Evolutionary conservation across 1,139 yeast species (phyloP), one percentile per base, ranked within the genome.

Genomic region (Diutina ranongensis): DNA sequence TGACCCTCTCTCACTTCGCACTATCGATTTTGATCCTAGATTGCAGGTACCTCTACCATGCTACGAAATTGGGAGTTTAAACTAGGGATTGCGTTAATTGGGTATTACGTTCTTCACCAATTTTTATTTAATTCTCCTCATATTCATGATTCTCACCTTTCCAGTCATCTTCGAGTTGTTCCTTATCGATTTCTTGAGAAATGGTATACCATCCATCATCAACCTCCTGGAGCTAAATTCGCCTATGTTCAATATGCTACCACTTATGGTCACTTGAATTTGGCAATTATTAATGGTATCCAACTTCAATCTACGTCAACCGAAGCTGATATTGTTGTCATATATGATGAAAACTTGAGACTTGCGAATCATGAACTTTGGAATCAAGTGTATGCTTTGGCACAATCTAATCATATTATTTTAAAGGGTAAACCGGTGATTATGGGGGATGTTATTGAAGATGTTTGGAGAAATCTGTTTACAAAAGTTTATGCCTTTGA

Each of bases 401-500:
- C 55, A 1, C 19, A 9, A 15, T 10, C 25, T 20, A 27, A 38
- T 15, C 4, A n/a, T 3, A 38, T 38, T 25, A 38, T 15, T 4
- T 18, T 38, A 2, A 38, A 38, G 5, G 31, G 32, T 5, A n/a
- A 13, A 20, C 47, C 48, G 3, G 46, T 55, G 18, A 49, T 62
- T 12, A 47, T 46, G 9, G 31, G 21, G 0, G 52, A 49, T 20
- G 49, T 54, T 21, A 60, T 53, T 21, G 54, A 56, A 19, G 52
- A 61, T 3, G 57, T 64, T 36, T 78, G 83, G 83, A 54, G 63
- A 2, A 64, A 70, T 9, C 73, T 80, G 44, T 72, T 74, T 50
- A 77, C 83, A 0, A 78, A 79, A 52, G 60, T 78, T 35, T 66
- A 71, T 49, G 67, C 76, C 0, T 79, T 79, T 55, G 66, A 69